Percentiles rank a stretch among this genome's conserved stretches.
These are phyloP conservation scores for Wickerhamiella azyma DNA, from an alignment of 805 yeast genomes.

Conservation along the genomic window DNA sequence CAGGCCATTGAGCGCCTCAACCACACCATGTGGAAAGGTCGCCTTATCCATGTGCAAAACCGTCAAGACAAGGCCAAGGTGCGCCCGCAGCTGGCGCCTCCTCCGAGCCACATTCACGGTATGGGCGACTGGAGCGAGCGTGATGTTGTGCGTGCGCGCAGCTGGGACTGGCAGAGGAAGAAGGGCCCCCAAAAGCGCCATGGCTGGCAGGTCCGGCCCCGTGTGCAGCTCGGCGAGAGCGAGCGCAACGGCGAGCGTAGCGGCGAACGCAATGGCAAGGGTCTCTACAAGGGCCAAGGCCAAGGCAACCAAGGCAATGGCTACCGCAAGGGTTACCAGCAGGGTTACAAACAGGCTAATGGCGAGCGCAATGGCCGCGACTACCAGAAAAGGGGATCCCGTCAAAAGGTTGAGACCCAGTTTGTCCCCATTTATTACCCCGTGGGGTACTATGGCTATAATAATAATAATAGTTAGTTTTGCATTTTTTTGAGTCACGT, in stretches of 20 bases:
- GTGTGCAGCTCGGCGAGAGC: neutral
- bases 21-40: conserved; percentile 58
- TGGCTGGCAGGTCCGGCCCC: neutral
- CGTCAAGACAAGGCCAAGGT: conserved; percentile 36
- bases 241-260: no score
- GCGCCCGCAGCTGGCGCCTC: conserved; percentile 6
- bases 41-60: conserved; percentile 76
- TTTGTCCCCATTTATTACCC: neutral
- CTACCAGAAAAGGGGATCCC: neutral
- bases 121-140: neutral
- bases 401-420: neutral
- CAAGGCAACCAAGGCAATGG: no score
- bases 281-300: no score
- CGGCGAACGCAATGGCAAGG: no score
- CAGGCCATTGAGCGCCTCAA: conserved; percentile 62
- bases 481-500: no score
- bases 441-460: neutral
- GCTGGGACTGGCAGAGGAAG: neutral
- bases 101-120: conserved; percentile 24
- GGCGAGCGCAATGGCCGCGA: no score
- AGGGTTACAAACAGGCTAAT: no score
- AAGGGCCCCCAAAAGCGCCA: neutral
- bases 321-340: no score
- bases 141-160: neutral
- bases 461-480: no score